These are phyloP conservation scores for Taphrina populina DNA, from an alignment of 1,139 yeast species.

Conservation along the genomic window DNA sequence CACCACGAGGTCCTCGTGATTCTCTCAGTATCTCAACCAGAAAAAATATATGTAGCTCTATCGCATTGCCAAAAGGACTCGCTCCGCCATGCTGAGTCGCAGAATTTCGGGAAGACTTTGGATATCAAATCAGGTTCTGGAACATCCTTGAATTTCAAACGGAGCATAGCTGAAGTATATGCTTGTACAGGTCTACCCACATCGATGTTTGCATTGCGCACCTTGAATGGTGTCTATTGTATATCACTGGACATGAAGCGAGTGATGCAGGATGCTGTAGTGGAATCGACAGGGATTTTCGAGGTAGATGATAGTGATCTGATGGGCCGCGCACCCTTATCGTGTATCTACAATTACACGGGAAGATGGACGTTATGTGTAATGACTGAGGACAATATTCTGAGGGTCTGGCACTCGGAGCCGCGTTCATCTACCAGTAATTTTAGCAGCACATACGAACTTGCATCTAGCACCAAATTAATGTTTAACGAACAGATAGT, in stretches of 20 bases:
- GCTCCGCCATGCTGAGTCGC: neutral
- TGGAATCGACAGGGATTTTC: neutral
- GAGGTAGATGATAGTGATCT: neutral
- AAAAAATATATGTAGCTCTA: neutral
- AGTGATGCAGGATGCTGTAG: neutral
- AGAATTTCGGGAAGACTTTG: neutral
- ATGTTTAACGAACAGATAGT: too few relatives aligned
- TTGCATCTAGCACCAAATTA: too few relatives aligned
- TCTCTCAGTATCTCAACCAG: neutral
- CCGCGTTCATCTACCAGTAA: too few relatives aligned
- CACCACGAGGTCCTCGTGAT: neutral
- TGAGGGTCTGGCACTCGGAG: conserved; percentile 3
- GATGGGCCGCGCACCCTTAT: neutral
- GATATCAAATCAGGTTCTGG: neutral
- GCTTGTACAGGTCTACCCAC: conserved; percentile 1
- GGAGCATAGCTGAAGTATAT: neutral
- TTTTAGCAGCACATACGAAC: too few relatives aligned
- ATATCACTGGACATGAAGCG: conserved; percentile 3
- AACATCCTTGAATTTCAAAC: neutral
- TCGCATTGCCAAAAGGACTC: neutral
- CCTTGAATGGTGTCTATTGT: neutral
- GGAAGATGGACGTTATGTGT: neutral
- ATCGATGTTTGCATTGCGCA: conserved; percentile 1
- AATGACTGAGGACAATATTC: neutral
- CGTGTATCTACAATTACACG: neutral